These are phyloP conservation scores for Onygena corvina DNA, from an alignment of 2,329 filamentous ascomycete species.

Conservation along the genomic window DNA sequence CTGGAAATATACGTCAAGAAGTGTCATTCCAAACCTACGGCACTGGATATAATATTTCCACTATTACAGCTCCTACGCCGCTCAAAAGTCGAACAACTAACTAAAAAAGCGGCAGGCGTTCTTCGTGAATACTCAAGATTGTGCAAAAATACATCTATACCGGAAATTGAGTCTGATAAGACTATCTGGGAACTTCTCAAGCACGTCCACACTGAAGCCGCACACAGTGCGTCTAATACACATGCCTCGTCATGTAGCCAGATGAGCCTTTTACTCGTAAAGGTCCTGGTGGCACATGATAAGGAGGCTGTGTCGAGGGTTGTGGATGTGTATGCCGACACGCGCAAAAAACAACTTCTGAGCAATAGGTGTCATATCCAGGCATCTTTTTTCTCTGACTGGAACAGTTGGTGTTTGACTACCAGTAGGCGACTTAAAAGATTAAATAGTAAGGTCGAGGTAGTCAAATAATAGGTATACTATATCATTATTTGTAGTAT, in stretches of 20 bases:
- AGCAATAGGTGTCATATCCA: conserved; percentile 49
- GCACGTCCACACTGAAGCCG: conserved; percentile 54
- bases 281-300: conserved; percentile 35
- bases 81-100: conserved; percentile 64
- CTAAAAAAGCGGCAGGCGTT: conserved; percentile 59
- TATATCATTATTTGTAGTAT: no score
- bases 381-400: conserved; percentile 56
- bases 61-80: conserved; percentile 63
- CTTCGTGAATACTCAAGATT: conserved; percentile 60
- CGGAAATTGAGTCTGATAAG: conserved; percentile 30
- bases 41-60: conserved; percentile 60
- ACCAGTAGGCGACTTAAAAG: conserved; percentile 33
- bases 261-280: conserved; percentile 36
- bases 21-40: conserved; percentile 55
- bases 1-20: conserved; percentile 74
- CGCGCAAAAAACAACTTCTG: conserved; percentile 48
- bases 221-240: conserved; percentile 47
- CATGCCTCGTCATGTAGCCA: conserved; percentile 65
- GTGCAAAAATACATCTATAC: conserved; percentile 36
- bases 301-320: conserved; percentile 44
- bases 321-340: conserved; percentile 52
- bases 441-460: background rate
- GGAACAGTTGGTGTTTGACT: conserved; percentile 57
- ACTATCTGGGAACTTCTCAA: conserved; percentile 47
- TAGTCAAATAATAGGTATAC: no score